Evolutionary conservation across 371 early-diverging fungal genomes (phyloP).

Genomic region (Gilbertella persicaria): DNA sequence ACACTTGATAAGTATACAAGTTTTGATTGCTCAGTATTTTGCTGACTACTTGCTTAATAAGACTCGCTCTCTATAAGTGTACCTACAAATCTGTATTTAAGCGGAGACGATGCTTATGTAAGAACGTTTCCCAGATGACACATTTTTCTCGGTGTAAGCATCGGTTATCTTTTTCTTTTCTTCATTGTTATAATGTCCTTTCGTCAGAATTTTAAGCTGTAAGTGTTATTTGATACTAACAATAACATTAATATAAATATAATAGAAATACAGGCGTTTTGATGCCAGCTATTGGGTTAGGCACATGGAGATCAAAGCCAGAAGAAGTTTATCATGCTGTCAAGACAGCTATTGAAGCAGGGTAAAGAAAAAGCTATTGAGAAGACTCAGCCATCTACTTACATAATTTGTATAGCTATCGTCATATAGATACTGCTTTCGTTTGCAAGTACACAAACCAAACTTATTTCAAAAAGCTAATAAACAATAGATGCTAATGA

Average conservation of each 20-base stretch:
- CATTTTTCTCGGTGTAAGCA: no score
- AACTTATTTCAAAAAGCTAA: background rate
- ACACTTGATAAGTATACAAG: no score
- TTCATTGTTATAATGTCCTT: slow-evolving; percentile 2
- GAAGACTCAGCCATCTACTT: background rate
- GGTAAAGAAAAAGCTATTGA: slow-evolving; percentile 11
- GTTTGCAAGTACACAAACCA: slow-evolving; percentile 25
- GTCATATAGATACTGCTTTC: slow-evolving; percentile 32
- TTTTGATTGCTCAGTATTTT: background rate
- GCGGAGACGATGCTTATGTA: slow-evolving; percentile 6
- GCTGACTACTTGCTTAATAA: slow-evolving; percentile 1
- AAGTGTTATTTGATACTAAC: background rate
- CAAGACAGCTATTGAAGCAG: slow-evolving; percentile 40
- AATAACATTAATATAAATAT: background rate
- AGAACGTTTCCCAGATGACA: no score
- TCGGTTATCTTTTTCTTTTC: background rate
- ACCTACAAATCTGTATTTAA: background rate
- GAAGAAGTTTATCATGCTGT: slow-evolving; percentile 46
- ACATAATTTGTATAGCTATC: slow-evolving; percentile 13
- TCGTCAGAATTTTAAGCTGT: slow-evolving; percentile 12
- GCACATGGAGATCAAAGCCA: slow-evolving; percentile 48
- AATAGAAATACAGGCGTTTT: slow-evolving; percentile 29
- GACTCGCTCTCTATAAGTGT: background rate
- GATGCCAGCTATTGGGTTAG: slow-evolving; percentile 36
- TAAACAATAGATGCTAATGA: slow-evolving; percentile 28